Conservation (phyloP, 1,139 yeast genomes). For the Hyphopichia khmerensis region DNA sequence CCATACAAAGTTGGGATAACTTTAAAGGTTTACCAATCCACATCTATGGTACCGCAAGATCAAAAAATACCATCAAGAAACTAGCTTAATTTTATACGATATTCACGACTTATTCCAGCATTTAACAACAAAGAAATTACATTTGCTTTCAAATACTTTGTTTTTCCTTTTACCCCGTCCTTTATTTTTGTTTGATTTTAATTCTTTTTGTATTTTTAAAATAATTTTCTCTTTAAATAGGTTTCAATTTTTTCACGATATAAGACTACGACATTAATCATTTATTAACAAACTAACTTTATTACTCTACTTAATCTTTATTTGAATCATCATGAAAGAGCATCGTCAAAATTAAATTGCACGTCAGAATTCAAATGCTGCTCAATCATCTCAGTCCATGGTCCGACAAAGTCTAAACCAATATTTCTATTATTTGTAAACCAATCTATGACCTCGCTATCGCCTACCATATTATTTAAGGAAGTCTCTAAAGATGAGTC, state of each 20-base stretch:
- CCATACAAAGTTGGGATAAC: slow-evolving; percentile 26
- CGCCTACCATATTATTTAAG: slow-evolving; percentile 29
- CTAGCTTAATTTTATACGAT: background rate
- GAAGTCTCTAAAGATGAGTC: background rate
- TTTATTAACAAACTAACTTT: too few species aligned
- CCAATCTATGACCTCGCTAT: slow-evolving; percentile 69
- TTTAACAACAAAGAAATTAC: too few species aligned
- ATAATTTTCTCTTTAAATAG: background rate
- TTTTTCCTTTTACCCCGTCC: too few species aligned
- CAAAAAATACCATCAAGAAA: background rate
- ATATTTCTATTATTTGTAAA: slow-evolving; percentile 63
- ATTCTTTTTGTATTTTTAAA: too few species aligned
- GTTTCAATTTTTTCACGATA: too few species aligned
- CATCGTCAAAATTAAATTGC: slow-evolving; percentile 32
- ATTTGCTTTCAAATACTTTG: too few species aligned
- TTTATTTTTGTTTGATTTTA: too few species aligned
- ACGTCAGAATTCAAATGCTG: slow-evolving; percentile 47
- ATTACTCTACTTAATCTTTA: too few species aligned
- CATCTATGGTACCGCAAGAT: slow-evolving; percentile 5
- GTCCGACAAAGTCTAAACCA: slow-evolving; percentile 85
- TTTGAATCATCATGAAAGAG: slow-evolving; percentile 4
- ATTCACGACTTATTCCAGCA: too few species aligned
- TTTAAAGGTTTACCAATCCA: slow-evolving; percentile 15
- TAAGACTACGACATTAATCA: too few species aligned
- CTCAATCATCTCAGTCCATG: slow-evolving; percentile 85